Base-by-base conservation (phyloP, 352 stramenopile genomes). In the Elongisporangium prolatum region DNA sequence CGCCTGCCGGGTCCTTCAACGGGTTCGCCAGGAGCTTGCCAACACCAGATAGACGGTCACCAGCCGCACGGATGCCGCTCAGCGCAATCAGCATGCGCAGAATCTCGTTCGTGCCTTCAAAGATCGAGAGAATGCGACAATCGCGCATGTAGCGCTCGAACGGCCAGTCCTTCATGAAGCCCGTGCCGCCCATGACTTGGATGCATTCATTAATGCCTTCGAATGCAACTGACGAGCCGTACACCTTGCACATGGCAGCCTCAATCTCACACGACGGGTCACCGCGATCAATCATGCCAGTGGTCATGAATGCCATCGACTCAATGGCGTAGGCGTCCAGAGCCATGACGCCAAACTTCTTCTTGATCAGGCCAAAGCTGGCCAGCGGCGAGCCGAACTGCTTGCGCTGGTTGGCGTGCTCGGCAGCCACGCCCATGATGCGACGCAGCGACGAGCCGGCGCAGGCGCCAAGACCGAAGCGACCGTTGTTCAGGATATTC, bases 401-500 rank as follows among this genome's bases (percentile, higher is more conserved):
- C 65, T 88, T 91, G 62, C 86, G 83, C 55, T 69, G 65, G 59
- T 89, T 92, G 18, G 84, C 84, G 56, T 93, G 84, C 56, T 92
- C 79, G 2, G 80, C 81, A 7, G 81, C 77, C 52, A 72, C 75
- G 22, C 72, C 66, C 17, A 93, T 75, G 24, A 95, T 71, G 37
- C 84, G 83, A 9, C 82, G 81, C 50, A 95, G 67, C 17, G 78
- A 90, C 7, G 77, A 72, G 18, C 80, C 86, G 47, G 86, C 77
- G 40, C 80, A 88, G 4, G 86, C 86, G 40, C 86, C 86, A 48
- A 95, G 74, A 2, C 84, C 84, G 48, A 95, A 95, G 38, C 87
- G 84, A 34, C 97, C 97, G 80, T 98, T 97, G 79, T 97, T 96
- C 9, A 97, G 69, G 38, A 93, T 96, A 54, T 95, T 93, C 86